Conservation (phyloP, 1,284 basidiomycete genomes). For the Wolfiporia cocos region DNA sequence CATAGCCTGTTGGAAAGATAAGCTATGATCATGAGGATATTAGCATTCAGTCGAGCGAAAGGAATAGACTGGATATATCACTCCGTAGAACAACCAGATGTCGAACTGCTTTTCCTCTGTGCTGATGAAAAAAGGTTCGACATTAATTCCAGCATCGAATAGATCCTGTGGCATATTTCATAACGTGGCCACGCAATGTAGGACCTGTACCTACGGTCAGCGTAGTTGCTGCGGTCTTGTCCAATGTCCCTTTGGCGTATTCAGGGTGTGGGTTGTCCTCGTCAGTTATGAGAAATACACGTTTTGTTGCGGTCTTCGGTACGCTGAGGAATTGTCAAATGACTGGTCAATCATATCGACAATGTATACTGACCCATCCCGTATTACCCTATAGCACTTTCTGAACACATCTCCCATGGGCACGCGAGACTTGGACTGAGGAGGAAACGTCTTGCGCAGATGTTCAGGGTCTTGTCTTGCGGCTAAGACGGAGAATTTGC, state of each 20-base stretch:
- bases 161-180: conserved; percentile 55
- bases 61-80: too few species aligned
- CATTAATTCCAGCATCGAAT: conserved; percentile 69
- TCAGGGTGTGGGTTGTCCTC: conserved; percentile 66
- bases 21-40: too few species aligned
- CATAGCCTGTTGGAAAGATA: too few species aligned
- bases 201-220: conserved; percentile 44
- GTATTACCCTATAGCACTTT: conserved; percentile 82
- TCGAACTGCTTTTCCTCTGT: conserved; percentile 68
- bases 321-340: too few species aligned
- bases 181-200: conserved; percentile 6
- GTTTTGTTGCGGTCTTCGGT: conserved; percentile 82
- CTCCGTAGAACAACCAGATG: conserved; percentile 77
- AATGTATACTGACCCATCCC: conserved; percentile 62
- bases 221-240: conserved; percentile 64
- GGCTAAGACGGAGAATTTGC: conserved; percentile 30
- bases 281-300: conserved; percentile 91
- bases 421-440: conserved; percentile 45
- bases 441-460: conserved; percentile 55
- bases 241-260: conserved; percentile 43
- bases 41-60: too few species aligned
- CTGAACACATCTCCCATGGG: conserved; percentile 83
- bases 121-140: conserved; percentile 93
- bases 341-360: too few species aligned
- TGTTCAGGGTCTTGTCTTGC: conserved; percentile 51